These are phyloP conservation scores for Globisporangium barbulae DNA, from an alignment of 352 stramenopile genomes.

Conservation along the genomic window DNA sequence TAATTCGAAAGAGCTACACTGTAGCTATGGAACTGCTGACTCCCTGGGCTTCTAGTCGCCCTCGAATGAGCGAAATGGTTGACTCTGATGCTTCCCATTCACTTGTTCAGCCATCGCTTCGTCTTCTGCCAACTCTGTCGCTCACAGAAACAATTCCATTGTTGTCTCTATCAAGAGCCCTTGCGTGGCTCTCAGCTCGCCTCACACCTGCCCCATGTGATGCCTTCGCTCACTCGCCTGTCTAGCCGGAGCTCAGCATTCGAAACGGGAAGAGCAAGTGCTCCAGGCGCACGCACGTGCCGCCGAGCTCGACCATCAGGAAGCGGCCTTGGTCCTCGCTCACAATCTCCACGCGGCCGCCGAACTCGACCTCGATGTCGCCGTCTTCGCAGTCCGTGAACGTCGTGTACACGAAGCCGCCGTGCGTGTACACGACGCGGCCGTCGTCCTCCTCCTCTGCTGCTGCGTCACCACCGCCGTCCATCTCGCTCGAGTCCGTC, in stretches of 20 bases:
- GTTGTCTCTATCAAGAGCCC: not conserved
- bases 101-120: not conserved
- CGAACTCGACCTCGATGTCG: conserved; percentile 6
- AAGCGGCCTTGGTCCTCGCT: conserved; percentile 10
- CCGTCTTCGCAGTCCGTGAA: conserved; percentile 1
- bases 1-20: not conserved
- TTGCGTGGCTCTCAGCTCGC: too few relatives aligned
- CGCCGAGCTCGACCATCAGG: conserved; percentile 11
- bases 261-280: conserved; percentile 6
- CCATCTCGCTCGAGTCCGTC: not conserved
- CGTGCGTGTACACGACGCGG: conserved; percentile 7
- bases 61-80: not conserved
- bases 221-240: not conserved
- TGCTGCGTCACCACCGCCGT: not conserved
- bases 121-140: not conserved
- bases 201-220: too few relatives aligned
- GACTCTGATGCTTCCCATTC: not conserved
- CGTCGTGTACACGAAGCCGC: conserved; percentile 9
- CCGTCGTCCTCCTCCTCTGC: not conserved
- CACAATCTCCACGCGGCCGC: conserved; percentile 1
- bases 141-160: conserved; percentile 6
- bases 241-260: not conserved
- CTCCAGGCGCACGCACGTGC: conserved; percentile 6
- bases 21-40: not conserved
- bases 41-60: not conserved